Evolutionary conservation across 2,329 filamentous ascomycete species (phyloP).

Genomic region (Aspergillus quadrilineatus): DNA sequence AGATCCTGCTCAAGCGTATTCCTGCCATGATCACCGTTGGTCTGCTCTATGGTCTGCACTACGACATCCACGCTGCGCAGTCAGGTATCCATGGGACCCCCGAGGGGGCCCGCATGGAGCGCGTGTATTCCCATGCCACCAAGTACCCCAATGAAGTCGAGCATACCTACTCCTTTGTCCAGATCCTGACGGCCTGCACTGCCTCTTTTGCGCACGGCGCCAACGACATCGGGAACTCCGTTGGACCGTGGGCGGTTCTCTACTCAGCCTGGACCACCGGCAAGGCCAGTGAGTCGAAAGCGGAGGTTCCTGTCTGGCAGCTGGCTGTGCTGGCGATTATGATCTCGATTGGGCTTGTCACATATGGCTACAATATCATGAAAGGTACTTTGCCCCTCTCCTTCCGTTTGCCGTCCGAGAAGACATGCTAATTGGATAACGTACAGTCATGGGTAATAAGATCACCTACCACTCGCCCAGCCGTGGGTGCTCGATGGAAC

Average conservation of each 20-base stretch:
- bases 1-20: constrained; percentile 61
- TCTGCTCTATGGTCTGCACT: constrained; percentile 71
- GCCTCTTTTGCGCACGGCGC: constrained; percentile 64
- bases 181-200: constrained; percentile 54
- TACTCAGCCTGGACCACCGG: constrained; percentile 68
- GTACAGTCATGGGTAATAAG: constrained; percentile 74
- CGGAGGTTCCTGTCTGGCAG: constrained; percentile 71
- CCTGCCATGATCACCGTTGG: constrained; percentile 66
- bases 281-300: constrained; percentile 59
- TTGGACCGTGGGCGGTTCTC: constrained; percentile 68
- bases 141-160: constrained; percentile 72
- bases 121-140: constrained; percentile 62
- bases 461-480: constrained; percentile 67
- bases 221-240: constrained; percentile 73
- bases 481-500: constrained; percentile 69
- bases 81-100: constrained; percentile 68
- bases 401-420: not conserved
- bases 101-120: constrained; percentile 69
- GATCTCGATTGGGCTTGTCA: constrained; percentile 67
- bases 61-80: constrained; percentile 79
- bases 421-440: constrained; percentile 15
- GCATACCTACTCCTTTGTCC: constrained; percentile 57
- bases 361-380: constrained; percentile 83
- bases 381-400: constrained; percentile 55
- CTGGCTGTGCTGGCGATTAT: constrained; percentile 65